Base-by-base conservation (phyloP, 1,284 basidiomycete species). In the Pyrrhoderma lamaoense region DNA sequence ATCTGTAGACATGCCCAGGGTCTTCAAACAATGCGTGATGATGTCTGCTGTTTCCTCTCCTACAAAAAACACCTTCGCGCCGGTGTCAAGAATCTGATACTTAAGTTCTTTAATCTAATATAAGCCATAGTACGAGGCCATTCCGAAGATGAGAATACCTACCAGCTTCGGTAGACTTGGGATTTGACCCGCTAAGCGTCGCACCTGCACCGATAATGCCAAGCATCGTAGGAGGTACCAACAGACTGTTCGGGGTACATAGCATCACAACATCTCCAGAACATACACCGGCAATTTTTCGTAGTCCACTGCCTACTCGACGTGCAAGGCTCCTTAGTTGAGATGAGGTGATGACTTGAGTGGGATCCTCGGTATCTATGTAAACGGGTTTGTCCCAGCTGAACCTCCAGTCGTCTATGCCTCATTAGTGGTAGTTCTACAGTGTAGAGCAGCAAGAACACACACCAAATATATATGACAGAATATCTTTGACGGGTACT, bases 151-250 rank as follows among this genome's bases (percentile, higher is more conserved):
- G 11, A 31, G 27, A 31, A 31, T 11, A 31, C 27, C 7, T 31
- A 31, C 27, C 27, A 31, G 43, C 4, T 3, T 8, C 51, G 3
- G 47, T 49, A 31, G 44, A 56, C 7, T 34, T 52, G 13, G 56
- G 54, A 43, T 56, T 57, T 36, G 51, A 48, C 8, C 55, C 56
- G 4, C 54, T 51, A 13, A 57, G 49, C 3, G 47, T 53, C 3
- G 55, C 56, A 4, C 56, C 56, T 7, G 56, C 56, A 27, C 56
- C 56, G 3, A 56, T 34, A 22, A 48, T 55, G 14, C 56, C 56
- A 21, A 57, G 52, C 39, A 56, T 52, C 16, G 51, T 44, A 19
- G 56, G 49, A 25, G 56, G 56, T 21, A 51, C 49, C 19, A 51
- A 22, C 18, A 56, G 36, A 37, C 49, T 42, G 37, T 57, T 57